Evolutionary conservation across 805 yeast species (phyloP), one percentile per base, ranked within the genome.

Genomic region (Lachancea sp.): DNA sequence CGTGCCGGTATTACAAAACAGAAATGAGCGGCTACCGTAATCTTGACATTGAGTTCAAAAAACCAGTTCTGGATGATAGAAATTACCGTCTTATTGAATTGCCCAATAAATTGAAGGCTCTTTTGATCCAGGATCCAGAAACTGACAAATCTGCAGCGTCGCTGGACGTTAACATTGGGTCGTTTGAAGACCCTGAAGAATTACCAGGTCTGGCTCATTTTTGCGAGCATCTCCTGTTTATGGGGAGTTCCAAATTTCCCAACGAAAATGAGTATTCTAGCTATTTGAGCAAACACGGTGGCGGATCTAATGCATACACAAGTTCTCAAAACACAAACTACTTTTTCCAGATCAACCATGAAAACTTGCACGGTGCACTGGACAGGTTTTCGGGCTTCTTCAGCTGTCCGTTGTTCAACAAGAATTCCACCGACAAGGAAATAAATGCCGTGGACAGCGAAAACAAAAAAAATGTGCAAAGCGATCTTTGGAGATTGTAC

Each of bases 401-500:
- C 70, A 83, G 90, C 30, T 63, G 78, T 25, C 99, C 99, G 1
- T 69, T 91, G 54, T 91, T 91, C 55, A 66, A 70, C 42, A 67
- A 73, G 44, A 71, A 79, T 50, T 82, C 96, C 59, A 86, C 88
- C 59, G 96, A 89, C 59, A 75, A 97, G 45, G 99, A 91, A 65
- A 85, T 91, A 56, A 78, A 81, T 51, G 98, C 98, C 1, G 98
- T 91, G 9, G 96, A 91, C 65, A 85, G 95, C 32, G 99, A 91
- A 67, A 88, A 91, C 69, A 91, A 89, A 63, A 91, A 93, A 68
- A 91, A 91, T 62, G 70, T 93, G 42, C 98, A 91, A 64, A 84
- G 75, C 60, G 99, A 91, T 64, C 60, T 68, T 37, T 89, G 98
- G 97, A 78, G 98, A 57, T 67, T 87, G 40, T 82, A 82, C 57